Evolutionary conservation across 2,329 filamentous ascomycete genomes (phyloP).

Genomic region (Fusarium musae): DNA sequence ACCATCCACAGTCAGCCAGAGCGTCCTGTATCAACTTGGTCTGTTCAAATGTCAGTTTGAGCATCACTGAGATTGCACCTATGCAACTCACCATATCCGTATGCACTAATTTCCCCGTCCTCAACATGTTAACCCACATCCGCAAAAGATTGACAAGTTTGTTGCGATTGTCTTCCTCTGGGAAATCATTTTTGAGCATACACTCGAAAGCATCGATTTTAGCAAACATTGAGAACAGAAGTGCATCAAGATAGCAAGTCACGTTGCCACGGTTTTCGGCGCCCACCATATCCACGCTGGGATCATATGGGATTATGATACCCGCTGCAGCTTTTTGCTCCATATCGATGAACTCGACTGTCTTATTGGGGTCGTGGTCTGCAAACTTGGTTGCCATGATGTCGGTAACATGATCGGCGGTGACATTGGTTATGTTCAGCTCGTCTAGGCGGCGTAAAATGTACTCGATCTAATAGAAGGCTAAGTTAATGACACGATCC

Average conservation of each 20-base stretch:
- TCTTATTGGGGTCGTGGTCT: slow-evolving; percentile 76
- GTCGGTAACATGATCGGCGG: slow-evolving; percentile 67
- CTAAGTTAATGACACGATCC: slow-evolving; percentile 25
- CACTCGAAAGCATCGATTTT: slow-evolving; percentile 91
- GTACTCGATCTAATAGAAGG: slow-evolving; percentile 53
- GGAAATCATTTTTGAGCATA: slow-evolving; percentile 84
- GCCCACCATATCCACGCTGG: slow-evolving; percentile 78
- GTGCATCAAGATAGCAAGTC: slow-evolving; percentile 93
- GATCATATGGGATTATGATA: slow-evolving; percentile 78
- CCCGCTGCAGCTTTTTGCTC: slow-evolving; percentile 86
- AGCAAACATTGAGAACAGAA: slow-evolving; percentile 96
- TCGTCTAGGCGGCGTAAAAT: slow-evolving; percentile 55
- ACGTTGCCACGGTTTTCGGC: slow-evolving; percentile 87
- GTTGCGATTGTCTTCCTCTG: slow-evolving; percentile 72
- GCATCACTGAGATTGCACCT: not conserved
- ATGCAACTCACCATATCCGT: slow-evolving; percentile 76
- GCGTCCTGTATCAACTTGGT: slow-evolving; percentile 85
- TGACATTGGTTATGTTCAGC: slow-evolving; percentile 58
- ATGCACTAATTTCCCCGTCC: slow-evolving; percentile 85
- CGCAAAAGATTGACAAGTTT: slow-evolving; percentile 82
- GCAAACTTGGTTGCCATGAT: slow-evolving; percentile 71
- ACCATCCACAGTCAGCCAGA: slow-evolving; percentile 88
- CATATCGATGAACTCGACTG: slow-evolving; percentile 79
- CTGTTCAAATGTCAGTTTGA: slow-evolving; percentile 55
- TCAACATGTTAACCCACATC: slow-evolving; percentile 92